Conservation (phyloP, 2,329 filamentous ascomycete species). For the Neoascochyta sp. region DNA sequence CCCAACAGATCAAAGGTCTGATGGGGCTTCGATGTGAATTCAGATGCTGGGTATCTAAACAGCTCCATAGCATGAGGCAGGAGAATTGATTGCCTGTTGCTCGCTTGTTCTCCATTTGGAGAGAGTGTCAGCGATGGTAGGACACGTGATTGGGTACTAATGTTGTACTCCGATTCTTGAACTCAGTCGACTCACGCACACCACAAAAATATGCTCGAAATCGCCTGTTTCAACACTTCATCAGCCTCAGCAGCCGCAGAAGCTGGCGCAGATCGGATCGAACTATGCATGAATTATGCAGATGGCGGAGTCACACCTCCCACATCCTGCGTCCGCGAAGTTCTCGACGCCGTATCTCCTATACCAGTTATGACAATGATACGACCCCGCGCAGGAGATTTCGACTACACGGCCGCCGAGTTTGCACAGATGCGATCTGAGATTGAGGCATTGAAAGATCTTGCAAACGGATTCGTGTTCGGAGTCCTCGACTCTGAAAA, state of each 20-base stretch:
- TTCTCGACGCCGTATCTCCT: constrained; percentile 18
- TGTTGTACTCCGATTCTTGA: too few relatives aligned
- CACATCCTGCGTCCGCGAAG: constrained; percentile 19
- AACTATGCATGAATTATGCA: constrained; percentile 45
- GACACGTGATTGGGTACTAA: too few relatives aligned
- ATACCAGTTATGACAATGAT: constrained; percentile 54
- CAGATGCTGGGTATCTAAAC: too few relatives aligned
- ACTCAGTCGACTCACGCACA: too few relatives aligned
- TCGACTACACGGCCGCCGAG: constrained; percentile 44
- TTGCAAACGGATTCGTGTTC: constrained; percentile 51
- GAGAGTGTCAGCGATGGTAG: too few relatives aligned
- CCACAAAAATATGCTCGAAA: constrained; percentile 41
- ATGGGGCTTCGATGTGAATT: too few relatives aligned
- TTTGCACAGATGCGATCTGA: constrained; percentile 44
- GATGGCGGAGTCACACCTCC: constrained; percentile 45
- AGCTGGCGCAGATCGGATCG: constrained; percentile 50
- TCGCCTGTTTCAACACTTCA: constrained; percentile 47
- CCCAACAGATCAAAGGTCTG: too few relatives aligned
- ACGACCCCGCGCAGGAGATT: constrained; percentile 47
- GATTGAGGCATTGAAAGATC: constrained; percentile 35
- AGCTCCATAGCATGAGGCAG: too few relatives aligned
- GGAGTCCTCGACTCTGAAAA: constrained; percentile 41
- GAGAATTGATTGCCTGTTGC: too few relatives aligned
- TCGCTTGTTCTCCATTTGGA: too few relatives aligned
- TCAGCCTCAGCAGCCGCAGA: constrained; percentile 44